Percentiles rank a stretch among this genome's conserved stretches.
These are phyloP conservation scores for Dictyostelium capitatum DNA, from an alignment of 78 protist genomes.

Conservation along the genomic window DNA sequence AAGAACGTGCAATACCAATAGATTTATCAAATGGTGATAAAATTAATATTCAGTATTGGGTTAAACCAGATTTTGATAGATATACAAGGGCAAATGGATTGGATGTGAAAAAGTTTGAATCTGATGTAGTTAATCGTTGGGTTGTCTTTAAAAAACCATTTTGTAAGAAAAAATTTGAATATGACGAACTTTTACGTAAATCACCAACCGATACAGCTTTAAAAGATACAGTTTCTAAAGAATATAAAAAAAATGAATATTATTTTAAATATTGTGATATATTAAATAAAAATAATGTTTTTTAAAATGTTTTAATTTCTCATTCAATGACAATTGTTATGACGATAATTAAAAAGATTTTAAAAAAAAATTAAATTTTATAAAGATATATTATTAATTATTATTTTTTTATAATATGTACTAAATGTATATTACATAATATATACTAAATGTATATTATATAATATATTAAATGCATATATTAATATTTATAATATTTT, in stretches of 20 bases:
- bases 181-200: not conserved
- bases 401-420: not conserved
- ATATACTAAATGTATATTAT: too few species aligned
- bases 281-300: slow-evolving; percentile 8
- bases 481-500: not conserved
- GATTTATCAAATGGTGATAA: not conserved
- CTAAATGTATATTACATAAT: too few species aligned
- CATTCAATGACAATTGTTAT: too few species aligned
- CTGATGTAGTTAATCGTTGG: slow-evolving; percentile 24
- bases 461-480: too few species aligned
- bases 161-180: slow-evolving; percentile 4
- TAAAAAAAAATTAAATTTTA: not conserved
- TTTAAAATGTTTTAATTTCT: not conserved
- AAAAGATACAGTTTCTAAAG: not conserved
- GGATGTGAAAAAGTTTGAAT: not conserved
- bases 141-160: not conserved
- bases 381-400: not conserved
- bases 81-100: not conserved
- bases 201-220: not conserved
- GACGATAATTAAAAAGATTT: too few species aligned
- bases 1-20: not conserved
- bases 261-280: slow-evolving; percentile 38
- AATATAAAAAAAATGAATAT: not conserved
- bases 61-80: not conserved
- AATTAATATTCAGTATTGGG: slow-evolving; percentile 37